These are phyloP conservation scores for Blastobotrys ciferrii DNA, from an alignment of 1,139 yeast genomes.

Conservation along the genomic window DNA sequence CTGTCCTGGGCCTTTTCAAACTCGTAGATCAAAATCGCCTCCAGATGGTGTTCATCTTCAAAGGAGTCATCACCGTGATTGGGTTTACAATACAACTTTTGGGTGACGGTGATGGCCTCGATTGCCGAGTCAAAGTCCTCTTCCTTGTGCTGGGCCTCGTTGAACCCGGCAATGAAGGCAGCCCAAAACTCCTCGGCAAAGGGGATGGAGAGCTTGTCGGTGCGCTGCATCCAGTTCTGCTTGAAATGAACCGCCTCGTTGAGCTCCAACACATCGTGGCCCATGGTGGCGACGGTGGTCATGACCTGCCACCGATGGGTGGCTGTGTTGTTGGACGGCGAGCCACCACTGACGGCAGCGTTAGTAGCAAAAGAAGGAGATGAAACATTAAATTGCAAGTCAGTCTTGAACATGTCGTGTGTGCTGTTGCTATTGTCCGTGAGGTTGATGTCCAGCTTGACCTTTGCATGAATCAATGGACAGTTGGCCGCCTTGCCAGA, in stretches of 20 bases:
- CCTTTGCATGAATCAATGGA: constrained; percentile 36
- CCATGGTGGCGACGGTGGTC: constrained; percentile 35
- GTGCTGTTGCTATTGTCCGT: constrained; percentile 3
- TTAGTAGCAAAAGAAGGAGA: not conserved
- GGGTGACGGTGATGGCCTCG: constrained; percentile 39
- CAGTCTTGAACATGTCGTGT: constrained; percentile 25
- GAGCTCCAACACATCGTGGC: constrained; percentile 34
- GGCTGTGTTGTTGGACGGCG: constrained; percentile 11
- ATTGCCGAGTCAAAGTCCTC: constrained; percentile 35
- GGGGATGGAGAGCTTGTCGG: constrained; percentile 37
- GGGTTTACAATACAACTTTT: constrained; percentile 30
- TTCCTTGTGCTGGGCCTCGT: constrained; percentile 17
- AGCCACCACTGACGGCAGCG: constrained; percentile 6
- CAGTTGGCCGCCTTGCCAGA: constrained; percentile 16
- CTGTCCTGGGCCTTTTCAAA: constrained; percentile 37
- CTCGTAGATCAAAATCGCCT: constrained; percentile 37
- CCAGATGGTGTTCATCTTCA: constrained; percentile 21
- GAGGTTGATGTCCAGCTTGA: constrained; percentile 29
- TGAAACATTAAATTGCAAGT: constrained; percentile 28
- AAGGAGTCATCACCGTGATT: constrained; percentile 2
- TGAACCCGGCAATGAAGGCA: constrained; percentile 39
- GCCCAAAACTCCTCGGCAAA: constrained; percentile 42
- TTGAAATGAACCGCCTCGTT: constrained; percentile 31
- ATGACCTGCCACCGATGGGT: constrained; percentile 32
- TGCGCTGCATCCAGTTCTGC: constrained; percentile 30